Conservation (phyloP, 2,329 filamentous ascomycete genomes). For the Ophiostoma triangulosporum region DNA sequence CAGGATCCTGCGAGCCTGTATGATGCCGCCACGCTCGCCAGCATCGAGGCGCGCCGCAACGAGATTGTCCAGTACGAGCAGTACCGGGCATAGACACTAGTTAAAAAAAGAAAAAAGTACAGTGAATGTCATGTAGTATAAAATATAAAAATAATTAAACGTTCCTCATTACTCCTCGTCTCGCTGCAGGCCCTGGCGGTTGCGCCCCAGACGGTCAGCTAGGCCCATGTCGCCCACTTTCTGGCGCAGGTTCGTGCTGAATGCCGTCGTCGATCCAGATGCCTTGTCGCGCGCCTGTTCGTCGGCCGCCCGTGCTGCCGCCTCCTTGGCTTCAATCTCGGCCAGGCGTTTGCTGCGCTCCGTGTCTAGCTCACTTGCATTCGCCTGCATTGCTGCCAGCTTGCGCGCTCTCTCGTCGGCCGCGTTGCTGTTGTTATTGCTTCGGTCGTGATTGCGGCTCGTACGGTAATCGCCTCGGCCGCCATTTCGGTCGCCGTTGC, state of each 20-base stretch:
- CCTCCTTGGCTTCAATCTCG: conserved; percentile 52
- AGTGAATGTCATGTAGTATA: too few relatives aligned
- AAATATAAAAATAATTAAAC: background rate
- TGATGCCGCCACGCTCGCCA: conserved; percentile 48
- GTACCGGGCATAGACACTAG: background rate
- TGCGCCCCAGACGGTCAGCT: conserved; percentile 37
- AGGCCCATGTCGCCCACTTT: conserved; percentile 39
- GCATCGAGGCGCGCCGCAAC: conserved; percentile 50
- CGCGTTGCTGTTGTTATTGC: background rate
- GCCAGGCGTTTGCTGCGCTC: conserved; percentile 56
- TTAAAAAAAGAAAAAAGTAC: background rate
- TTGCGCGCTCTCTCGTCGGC: conserved; percentile 46
- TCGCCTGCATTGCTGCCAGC: conserved; percentile 60
- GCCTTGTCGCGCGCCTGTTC: conserved; percentile 39
- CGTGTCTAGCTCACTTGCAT: conserved; percentile 54
- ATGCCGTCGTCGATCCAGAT: conserved; percentile 25
- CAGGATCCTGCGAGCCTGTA: conserved; percentile 63
- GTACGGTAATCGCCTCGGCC: background rate
- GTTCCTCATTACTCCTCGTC: conserved; percentile 30
- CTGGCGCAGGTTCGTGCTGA: conserved; percentile 49
- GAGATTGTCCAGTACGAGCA: conserved; percentile 52
- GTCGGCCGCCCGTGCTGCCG: conserved; percentile 50
- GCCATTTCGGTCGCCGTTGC: background rate
- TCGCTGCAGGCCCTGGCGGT: conserved; percentile 29
- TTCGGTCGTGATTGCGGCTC: background rate